A percentile compares a stretch with the other conserved stretches of the same genome.
These are phyloP conservation scores for Aureobasidium sp. DNA, from an alignment of 2,329 filamentous ascomycete species.

Conservation along the genomic window DNA sequence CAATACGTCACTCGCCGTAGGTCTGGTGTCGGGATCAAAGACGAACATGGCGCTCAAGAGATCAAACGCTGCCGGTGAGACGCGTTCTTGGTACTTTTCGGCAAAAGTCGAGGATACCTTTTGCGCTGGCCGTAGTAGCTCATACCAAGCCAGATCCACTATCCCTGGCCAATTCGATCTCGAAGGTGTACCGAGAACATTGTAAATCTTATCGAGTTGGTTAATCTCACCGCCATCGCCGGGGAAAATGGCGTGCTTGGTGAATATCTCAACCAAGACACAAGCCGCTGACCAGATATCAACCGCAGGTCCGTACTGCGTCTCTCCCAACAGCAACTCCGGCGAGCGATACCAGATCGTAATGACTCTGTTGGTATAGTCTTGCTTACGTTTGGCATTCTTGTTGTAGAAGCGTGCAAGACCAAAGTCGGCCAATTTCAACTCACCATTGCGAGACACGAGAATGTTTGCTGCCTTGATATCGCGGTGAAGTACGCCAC, in stretches of 20 bases:
- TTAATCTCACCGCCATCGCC: conserved; percentile 94
- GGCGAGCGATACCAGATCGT: conserved; percentile 97
- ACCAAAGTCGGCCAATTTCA: conserved; percentile 95
- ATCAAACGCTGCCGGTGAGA: conserved; percentile 76
- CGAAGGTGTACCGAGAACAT: conserved; percentile 80
- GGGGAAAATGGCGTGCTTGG: conserved; percentile 84
- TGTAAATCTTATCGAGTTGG: conserved; percentile 95
- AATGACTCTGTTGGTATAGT: conserved; percentile 97
- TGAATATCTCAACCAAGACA: conserved; percentile 95
- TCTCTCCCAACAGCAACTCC: conserved; percentile 84
- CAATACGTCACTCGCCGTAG: conserved; percentile 75
- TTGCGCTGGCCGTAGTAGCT: conserved; percentile 73
- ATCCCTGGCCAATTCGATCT: conserved; percentile 80
- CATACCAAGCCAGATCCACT: conserved; percentile 95
- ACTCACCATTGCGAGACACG: conserved; percentile 76
- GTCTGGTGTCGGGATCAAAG: conserved; percentile 79
- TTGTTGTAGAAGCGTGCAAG: conserved; percentile 95
- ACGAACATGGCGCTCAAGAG: conserved; percentile 77
- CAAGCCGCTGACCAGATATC: conserved; percentile 98
- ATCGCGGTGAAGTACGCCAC: conserved; percentile 91
- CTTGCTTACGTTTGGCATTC: conserved; percentile 61
- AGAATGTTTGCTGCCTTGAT: conserved; percentile 98
- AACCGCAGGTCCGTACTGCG: conserved; percentile 79
- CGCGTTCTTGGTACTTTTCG: conserved; percentile 69
- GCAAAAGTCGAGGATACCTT: conserved; percentile 69